Percentiles rank a stretch among this genome's conserved stretches.
These are phyloP conservation scores for Geosiphon pyriformis DNA, from an alignment of 192 early-diverging fungal species.

Conservation along the genomic window DNA sequence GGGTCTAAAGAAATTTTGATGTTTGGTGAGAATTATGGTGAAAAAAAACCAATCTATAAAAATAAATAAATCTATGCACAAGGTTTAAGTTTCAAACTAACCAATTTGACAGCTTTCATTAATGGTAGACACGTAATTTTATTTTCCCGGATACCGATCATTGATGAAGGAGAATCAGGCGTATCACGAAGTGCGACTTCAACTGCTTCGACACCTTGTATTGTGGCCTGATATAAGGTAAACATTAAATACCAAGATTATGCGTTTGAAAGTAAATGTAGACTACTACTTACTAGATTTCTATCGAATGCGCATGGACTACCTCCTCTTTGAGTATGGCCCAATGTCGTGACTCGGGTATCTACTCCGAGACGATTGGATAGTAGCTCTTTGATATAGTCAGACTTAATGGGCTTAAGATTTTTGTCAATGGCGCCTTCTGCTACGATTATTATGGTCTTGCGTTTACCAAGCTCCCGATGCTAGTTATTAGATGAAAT, in stretches of 20 bases:
- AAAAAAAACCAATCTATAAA: not conserved
- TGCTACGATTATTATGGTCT: slow-evolving; percentile 90
- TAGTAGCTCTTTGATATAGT: slow-evolving; percentile 78
- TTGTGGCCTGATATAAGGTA: slow-evolving; percentile 57
- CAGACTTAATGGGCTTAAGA: slow-evolving; percentile 81
- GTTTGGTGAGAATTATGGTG: not conserved
- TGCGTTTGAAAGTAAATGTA: slow-evolving; percentile 1
- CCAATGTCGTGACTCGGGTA: slow-evolving; percentile 89
- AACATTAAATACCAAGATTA: not conserved
- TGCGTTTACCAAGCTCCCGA: slow-evolving; percentile 81
- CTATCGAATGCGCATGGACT: slow-evolving; percentile 86
- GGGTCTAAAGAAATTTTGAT: slow-evolving; percentile 50
- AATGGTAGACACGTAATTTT: slow-evolving; percentile 79
- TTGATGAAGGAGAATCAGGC: slow-evolving; percentile 79
- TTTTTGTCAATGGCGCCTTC: slow-evolving; percentile 93
- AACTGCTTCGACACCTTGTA: slow-evolving; percentile 92
- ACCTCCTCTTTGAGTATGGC: slow-evolving; percentile 95
- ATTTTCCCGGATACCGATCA: slow-evolving; percentile 92
- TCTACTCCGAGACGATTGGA: slow-evolving; percentile 76
- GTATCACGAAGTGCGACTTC: slow-evolving; percentile 84
- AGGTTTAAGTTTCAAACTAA: too few relatives aligned
- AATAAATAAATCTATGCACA: too few relatives aligned
- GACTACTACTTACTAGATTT: slow-evolving; percentile 56
- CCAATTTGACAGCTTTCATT: slow-evolving; percentile 87
- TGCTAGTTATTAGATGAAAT: slow-evolving; percentile 34